phyloP scores from a whole-genome alignment of 1,284 basidiomycete species.

The Sphaerobolus stellatus region DNA sequence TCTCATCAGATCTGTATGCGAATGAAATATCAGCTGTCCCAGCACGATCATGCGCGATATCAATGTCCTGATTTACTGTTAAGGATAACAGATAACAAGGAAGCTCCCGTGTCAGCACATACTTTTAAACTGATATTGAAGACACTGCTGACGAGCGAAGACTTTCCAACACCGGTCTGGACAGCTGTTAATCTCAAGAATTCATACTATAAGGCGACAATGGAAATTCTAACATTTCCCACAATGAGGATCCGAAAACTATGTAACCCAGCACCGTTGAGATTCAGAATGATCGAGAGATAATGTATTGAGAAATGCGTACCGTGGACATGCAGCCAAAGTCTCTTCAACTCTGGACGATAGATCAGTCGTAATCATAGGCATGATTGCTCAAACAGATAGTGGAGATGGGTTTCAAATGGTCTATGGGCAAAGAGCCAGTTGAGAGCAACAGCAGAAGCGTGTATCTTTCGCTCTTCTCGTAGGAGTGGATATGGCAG shows the following conservation, averaged over 20 bases:
- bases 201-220: not conserved
- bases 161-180: not conserved
- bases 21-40: not conserved
- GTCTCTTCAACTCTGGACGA: not conserved
- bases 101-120: no score
- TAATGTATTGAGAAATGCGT: not conserved
- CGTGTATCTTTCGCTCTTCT: not conserved
- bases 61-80: not conserved
- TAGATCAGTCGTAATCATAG: not conserved
- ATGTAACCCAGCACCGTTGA: not conserved
- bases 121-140: not conserved
- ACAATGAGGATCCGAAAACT: not conserved
- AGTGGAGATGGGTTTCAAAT: not conserved
- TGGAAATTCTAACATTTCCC: not conserved
- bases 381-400: not conserved
- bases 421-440: not conserved
- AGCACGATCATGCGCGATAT: not conserved
- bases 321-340: not conserved
- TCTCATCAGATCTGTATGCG: not conserved
- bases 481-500: not conserved
- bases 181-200: not conserved
- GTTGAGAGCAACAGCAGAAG: not conserved
- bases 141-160: not conserved
- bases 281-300: not conserved
- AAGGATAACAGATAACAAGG: not conserved